Conservation (phyloP, 768 basidiomycete genomes). For the Xerocomus potaroensis region DNA sequence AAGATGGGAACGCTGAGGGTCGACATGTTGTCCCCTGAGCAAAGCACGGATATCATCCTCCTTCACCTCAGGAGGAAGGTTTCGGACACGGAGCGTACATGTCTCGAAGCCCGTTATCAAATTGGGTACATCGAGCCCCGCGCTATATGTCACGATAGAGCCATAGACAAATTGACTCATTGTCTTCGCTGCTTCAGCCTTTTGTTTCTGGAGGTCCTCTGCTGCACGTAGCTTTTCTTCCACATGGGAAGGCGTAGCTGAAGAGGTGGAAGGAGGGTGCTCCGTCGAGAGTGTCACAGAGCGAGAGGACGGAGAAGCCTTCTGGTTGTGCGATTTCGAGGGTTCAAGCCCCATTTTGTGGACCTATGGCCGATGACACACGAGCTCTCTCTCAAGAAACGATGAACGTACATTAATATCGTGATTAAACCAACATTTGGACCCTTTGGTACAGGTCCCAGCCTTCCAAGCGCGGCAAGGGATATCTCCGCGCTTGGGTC, state of each 20-base stretch:
- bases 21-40: constrained; percentile 41
- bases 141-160: constrained; percentile 45
- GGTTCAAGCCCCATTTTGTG: constrained; percentile 8
- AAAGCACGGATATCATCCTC: constrained; percentile 39
- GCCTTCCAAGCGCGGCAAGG: constrained; percentile 34
- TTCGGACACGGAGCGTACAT: constrained; percentile 42
- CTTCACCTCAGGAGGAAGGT: constrained; percentile 40
- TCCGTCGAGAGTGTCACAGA: not conserved
- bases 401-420: constrained; percentile 27
- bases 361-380: not conserved
- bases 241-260: not conserved
- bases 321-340: not conserved
- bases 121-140: constrained; percentile 44
- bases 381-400: not conserved
- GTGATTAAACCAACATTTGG: constrained; percentile 35
- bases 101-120: constrained; percentile 51
- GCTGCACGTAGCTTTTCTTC: not conserved
- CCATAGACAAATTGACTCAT: constrained; percentile 43
- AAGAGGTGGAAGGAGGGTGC: not conserved
- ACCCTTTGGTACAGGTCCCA: constrained; percentile 35
- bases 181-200: constrained; percentile 25
- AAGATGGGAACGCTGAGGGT: constrained; percentile 32
- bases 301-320: not conserved
- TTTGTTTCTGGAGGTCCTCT: constrained; percentile 3
- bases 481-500: constrained; percentile 18